Conservation (phyloP, 495 filamentous ascomycete species). For the Ascobolus immersus region DNA sequence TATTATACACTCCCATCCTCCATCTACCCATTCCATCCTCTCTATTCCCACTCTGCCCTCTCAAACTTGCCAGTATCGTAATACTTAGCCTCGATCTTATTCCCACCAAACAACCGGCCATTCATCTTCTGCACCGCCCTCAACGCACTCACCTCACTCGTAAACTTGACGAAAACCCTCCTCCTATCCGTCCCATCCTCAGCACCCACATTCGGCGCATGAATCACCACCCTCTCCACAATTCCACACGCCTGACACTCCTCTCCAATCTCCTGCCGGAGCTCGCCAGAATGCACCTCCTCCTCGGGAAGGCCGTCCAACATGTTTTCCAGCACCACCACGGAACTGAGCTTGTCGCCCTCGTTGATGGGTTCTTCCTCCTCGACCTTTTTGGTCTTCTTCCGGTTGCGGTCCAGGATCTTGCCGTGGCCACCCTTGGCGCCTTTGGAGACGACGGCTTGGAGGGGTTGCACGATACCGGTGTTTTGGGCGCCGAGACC, state of each 20-base stretch:
- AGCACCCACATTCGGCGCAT: conserved; percentile 22
- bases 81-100: conserved; percentile 49
- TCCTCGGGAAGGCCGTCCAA: conserved; percentile 43
- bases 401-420: conserved; percentile 49
- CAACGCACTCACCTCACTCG: conserved; percentile 49
- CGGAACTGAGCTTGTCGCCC: conserved; percentile 52
- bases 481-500: conserved; percentile 57
- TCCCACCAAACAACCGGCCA: conserved; percentile 65
- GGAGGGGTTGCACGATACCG: conserved; percentile 61
- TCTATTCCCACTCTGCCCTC: conserved; percentile 32
- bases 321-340: conserved; percentile 60
- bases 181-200: conserved; percentile 16
- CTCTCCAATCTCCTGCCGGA: conserved; percentile 85
- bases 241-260: conserved; percentile 79
- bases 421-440: conserved; percentile 47
- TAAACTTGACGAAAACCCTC: conserved; percentile 80
- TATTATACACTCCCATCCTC: too few species aligned
- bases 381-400: conserved; percentile 18
- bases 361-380: conserved; percentile 25
- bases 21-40: too few species aligned
- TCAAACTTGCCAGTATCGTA: conserved; percentile 66
- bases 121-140: conserved; percentile 70
- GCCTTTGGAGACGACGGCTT: conserved; percentile 57
- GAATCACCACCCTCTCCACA: conserved; percentile 60
- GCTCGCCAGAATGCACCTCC: conserved; percentile 36